Conservation (phyloP, 2,329 filamentous ascomycete genomes). For the Didymella arachidicola region DNA sequence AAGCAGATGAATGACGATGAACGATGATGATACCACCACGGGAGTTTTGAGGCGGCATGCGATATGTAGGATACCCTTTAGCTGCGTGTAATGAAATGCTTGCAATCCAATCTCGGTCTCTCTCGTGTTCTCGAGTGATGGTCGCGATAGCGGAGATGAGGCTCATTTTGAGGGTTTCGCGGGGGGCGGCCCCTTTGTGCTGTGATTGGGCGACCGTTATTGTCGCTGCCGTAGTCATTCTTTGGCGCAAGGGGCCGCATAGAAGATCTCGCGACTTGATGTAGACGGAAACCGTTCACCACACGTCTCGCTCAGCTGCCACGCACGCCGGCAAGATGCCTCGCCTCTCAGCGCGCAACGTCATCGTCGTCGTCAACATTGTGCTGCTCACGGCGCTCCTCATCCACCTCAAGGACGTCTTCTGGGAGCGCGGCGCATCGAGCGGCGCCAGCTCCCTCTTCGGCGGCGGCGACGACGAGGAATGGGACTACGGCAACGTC, state of each 20-base stretch:
- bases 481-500: constrained; percentile 12
- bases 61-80: constrained; percentile 20
- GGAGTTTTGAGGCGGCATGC: constrained; percentile 9
- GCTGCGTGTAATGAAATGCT: constrained; percentile 14
- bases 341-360: constrained; percentile 42
- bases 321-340: constrained; percentile 34
- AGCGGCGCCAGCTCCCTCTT: constrained; percentile 9
- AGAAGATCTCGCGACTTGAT: background rate
- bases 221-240: background rate
- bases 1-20: constrained; percentile 17
- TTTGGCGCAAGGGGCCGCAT: background rate
- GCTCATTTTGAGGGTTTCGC: background rate
- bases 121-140: background rate
- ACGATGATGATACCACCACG: constrained; percentile 40
- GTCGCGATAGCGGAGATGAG: background rate
- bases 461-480: constrained; percentile 7
- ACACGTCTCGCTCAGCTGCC: constrained; percentile 5
- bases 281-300: constrained; percentile 2
- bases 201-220: constrained; percentile 9
- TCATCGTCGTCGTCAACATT: constrained; percentile 32
- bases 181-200: constrained; percentile 2
- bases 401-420: constrained; percentile 42
- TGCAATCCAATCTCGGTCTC: background rate
- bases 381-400: constrained; percentile 38
- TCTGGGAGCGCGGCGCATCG: constrained; percentile 28